Conservation (phyloP, 2,329 filamentous ascomycete genomes). For the Periglandula ipomoeae region DNA sequence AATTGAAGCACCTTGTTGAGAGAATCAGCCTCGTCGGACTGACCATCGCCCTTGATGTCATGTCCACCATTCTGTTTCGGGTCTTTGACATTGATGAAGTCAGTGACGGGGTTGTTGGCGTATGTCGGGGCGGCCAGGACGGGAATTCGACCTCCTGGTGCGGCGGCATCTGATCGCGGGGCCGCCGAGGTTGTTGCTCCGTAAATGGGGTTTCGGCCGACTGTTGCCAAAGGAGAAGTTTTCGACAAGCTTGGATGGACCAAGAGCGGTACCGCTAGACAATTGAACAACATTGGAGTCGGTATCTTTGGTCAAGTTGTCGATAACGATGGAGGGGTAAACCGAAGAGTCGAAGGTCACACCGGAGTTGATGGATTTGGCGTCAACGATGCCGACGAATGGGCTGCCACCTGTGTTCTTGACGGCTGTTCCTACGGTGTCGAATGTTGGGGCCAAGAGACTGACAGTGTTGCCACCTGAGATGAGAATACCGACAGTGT, state of each 20-base stretch:
- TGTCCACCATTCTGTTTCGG: slow-evolving; percentile 19
- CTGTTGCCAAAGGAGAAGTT: slow-evolving; percentile 33
- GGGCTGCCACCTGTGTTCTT: slow-evolving; percentile 27
- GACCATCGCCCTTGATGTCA: slow-evolving; percentile 28
- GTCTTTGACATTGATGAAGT: slow-evolving; percentile 29
- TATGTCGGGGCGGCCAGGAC: slow-evolving; percentile 30
- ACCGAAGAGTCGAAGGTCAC: slow-evolving; percentile 27
- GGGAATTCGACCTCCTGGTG: slow-evolving; percentile 28
- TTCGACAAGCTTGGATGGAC: slow-evolving; percentile 22
- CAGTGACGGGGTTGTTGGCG: slow-evolving; percentile 19
- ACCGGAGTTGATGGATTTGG: slow-evolving; percentile 31
- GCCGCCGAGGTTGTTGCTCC: slow-evolving; percentile 21
- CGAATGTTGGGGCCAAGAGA: slow-evolving; percentile 30
- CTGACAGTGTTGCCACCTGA: slow-evolving; percentile 28
- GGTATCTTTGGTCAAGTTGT: slow-evolving; percentile 33
- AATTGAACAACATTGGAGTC: slow-evolving; percentile 25
- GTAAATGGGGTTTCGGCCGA: slow-evolving; percentile 30
- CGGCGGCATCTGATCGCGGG: slow-evolving; percentile 24
- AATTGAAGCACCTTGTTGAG: slow-evolving; percentile 28
- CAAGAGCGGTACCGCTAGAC: slow-evolving; percentile 22
- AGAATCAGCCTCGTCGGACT: slow-evolving; percentile 26
- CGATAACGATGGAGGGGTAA: slow-evolving; percentile 33
- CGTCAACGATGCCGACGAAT: slow-evolving; percentile 32
- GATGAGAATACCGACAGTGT: slow-evolving; percentile 25
- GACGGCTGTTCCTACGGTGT: slow-evolving; percentile 28